Percentiles rank a stretch among this genome's conserved stretches.
phyloP scores from a whole-genome alignment of 257 asterid species.

The Fraxinus pennsylvanica region DNA sequence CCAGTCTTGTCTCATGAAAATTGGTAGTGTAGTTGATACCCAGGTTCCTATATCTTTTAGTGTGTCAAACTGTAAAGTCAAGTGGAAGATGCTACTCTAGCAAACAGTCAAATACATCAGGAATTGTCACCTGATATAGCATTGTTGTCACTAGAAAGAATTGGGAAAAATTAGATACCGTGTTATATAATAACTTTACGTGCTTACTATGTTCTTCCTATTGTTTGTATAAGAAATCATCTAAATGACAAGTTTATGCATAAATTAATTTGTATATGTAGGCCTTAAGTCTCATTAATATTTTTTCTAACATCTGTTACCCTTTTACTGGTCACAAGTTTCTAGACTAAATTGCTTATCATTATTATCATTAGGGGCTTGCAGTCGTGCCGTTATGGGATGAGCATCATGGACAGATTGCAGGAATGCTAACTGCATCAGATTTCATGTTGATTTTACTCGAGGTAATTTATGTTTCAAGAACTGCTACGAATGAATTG shows the following conservation, averaged over 20 bases:
- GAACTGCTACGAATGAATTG: not conserved
- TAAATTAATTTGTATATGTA: not conserved
- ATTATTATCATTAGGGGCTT: conserved; percentile 43
- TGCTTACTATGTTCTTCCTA: not conserved
- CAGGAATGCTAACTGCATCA: conserved; percentile 73
- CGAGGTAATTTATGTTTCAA: conserved; percentile 40
- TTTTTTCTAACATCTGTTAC: not conserved
- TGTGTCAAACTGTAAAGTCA: not conserved
- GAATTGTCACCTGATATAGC: not conserved
- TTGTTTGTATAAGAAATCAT: not conserved
- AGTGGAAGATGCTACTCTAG: not conserved
- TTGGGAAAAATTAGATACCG: not conserved
- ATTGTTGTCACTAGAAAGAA: not conserved
- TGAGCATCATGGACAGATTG: conserved; percentile 38
- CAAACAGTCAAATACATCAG: not conserved
- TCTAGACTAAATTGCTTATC: conserved; percentile 20
- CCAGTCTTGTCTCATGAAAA: not conserved
- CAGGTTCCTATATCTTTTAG: not conserved
- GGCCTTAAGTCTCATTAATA: not conserved
- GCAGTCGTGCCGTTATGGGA: conserved; percentile 62
- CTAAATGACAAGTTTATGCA: not conserved
- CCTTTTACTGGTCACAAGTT: not conserved
- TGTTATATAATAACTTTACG: not conserved
- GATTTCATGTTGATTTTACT: conserved; percentile 67
- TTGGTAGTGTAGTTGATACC: not conserved